Base-by-base conservation (phyloP, 192 early-diverging fungal genomes). In the Jimgerdemannia lactiflua region DNA sequence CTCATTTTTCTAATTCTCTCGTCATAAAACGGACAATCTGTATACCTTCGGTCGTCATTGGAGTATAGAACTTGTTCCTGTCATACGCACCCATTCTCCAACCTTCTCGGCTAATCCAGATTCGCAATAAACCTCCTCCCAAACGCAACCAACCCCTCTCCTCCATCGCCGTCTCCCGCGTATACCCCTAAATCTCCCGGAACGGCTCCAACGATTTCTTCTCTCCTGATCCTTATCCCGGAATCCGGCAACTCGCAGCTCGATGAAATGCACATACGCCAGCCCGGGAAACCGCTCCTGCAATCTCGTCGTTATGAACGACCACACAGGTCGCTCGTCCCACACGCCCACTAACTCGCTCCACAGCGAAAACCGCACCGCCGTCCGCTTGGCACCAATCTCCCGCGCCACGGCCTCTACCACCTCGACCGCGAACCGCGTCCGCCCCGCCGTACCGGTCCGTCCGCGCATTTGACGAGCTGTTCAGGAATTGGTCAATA, bases 381-480 rank as follows among this genome's bases (percentile, higher is more conserved):
- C 80, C n/a, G 79, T 81, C 9, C 77, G 44, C 2, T 83, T 79
- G 67, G 71, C 63, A 64, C 81, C 81, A 64, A 83, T 63, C 4
- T 74, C 49, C 11, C 73, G 7, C 8, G 8, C 39, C 43, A 82
- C 29, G 10, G 79, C 81, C 19, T 78, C 74, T 3, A 81, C 49
- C 8, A 80, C 75, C 49, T 83, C 78, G 20, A 80, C 49, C 0
- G 75, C 67, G 39, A 80, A 77, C 17, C 79, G 79, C 64, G 75
- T 63, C 39, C 79, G 75, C 49, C 9, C 79, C 79, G 64, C 75
- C 75, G 72, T 80, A 80, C 10, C 65, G 29, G 63, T 80, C 79
- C 64, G 94, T 95, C 74, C 97, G 91, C 42, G 89, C 74, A 84
- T 99, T 98, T 70, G 91, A 86, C 14, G 93, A 70, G 3, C 92